Percentiles rank a stretch among this genome's conserved stretches.
These are phyloP conservation scores for Exophiala bonariae DNA, from an alignment of 2,329 filamentous ascomycete genomes.

Conservation along the genomic window DNA sequence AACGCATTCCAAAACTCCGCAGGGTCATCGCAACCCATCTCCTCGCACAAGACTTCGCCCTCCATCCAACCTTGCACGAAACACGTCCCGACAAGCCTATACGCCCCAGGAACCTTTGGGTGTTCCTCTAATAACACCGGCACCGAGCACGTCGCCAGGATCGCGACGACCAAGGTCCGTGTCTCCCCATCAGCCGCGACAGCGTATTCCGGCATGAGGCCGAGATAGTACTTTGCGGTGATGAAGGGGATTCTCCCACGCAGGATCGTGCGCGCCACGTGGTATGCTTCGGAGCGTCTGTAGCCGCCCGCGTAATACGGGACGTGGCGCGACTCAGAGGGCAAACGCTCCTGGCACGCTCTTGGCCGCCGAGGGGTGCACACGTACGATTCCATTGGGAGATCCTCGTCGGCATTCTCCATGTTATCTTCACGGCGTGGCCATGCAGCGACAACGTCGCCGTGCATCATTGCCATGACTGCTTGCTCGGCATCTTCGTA, in stretches of 20 bases:
- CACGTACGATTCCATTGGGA: background rate
- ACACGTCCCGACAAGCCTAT: too few relatives aligned
- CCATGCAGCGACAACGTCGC: slow-evolving; percentile 5
- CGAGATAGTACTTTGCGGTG: background rate
- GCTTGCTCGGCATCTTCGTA: slow-evolving; percentile 6
- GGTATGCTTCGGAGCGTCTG: background rate
- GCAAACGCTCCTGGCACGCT: background rate
- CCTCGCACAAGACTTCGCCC: too few relatives aligned
- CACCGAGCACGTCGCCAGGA: slow-evolving; percentile 6
- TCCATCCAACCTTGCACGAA: too few relatives aligned
- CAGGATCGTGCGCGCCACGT: slow-evolving; percentile 5
- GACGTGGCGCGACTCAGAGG: slow-evolving; percentile 4
- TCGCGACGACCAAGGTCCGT: background rate
- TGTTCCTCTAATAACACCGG: slow-evolving; percentile 8
- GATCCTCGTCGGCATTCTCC: background rate
- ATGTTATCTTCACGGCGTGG: slow-evolving; percentile 1
- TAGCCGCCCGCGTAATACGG: background rate
- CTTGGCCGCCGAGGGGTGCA: slow-evolving; percentile 8
- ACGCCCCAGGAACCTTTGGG: too few relatives aligned
- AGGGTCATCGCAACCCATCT: too few relatives aligned
- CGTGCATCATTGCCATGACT: slow-evolving; percentile 8
- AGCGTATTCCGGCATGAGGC: slow-evolving; percentile 4
- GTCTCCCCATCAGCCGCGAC: too few relatives aligned
- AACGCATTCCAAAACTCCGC: too few relatives aligned
- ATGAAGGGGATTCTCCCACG: slow-evolving; percentile 2